Evolutionary conservation across 2,329 filamentous ascomycete genomes (phyloP), one percentile per base, ranked within the genome.

Genomic region (Teratosphaeria nubilosa): DNA sequence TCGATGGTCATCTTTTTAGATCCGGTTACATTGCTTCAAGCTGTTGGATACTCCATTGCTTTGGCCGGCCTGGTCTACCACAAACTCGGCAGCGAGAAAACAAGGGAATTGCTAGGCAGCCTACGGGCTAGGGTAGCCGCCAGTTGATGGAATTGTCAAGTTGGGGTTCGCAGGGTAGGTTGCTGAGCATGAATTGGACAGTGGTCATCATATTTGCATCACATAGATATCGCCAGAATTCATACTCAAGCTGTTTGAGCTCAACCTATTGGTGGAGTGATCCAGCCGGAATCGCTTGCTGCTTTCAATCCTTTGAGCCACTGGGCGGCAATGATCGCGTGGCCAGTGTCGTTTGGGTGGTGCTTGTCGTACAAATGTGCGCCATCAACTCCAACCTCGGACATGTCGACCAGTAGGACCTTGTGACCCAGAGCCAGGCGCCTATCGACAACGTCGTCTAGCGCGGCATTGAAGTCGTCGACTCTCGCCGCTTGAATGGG

Each of bases 1-100:
- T 91, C 87, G 61, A 90, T 91, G 84, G 74, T 88, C 64, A 88
- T 92, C 73, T 92, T 88, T 86, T 82, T 83, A 66, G 88, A 88
- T 62, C 83, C 86, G 55, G 86, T 92, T 63, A 84, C 86, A 14
- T 77, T 77, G 57, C 82, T 92, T 58, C 89, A 94, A 77, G 86
- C 88, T 73, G 90, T 92, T 71, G 89, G 89, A 65, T 94, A 92
- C 81, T 82, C 80, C 73, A 89, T 92, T 70, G 88, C 89, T 54
- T 83, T 92, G 32, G 80, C 78, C 62, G 89, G 88, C 69, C 87
- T 94, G 76, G 75, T 90, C 65, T 91, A 90, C 81, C 92, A 91
- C 81, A 91, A 91, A 82, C 85, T 92, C 60, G 88, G 88, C 58
- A 83, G 82, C 60, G 90, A 95, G 60, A 87, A 90, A 73, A 77